Evolutionary conservation across 2,329 filamentous ascomycete genomes (phyloP).

Genomic region (Ceratocystis alfenasii): DNA sequence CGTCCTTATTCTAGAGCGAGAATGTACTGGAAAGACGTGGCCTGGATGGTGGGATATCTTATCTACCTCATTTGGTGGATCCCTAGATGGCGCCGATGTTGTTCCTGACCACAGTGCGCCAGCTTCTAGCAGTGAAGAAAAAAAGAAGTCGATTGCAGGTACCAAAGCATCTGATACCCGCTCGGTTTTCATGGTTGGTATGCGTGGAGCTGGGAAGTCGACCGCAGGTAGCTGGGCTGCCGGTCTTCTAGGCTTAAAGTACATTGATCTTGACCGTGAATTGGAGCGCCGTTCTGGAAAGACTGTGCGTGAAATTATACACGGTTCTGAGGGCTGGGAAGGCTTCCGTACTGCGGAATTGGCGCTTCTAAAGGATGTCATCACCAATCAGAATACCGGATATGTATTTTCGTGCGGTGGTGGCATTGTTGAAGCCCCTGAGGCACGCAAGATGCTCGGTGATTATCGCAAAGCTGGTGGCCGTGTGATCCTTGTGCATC

Average conservation of each 20-base stretch:
- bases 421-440: constrained; percentile 76
- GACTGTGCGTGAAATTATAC: constrained; percentile 78
- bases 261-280: constrained; percentile 79
- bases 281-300: constrained; percentile 62
- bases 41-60: constrained; percentile 96
- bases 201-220: constrained; percentile 94
- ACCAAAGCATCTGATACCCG: constrained; percentile 29
- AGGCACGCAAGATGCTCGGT: constrained; percentile 62
- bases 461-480: constrained; percentile 66
- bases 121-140: constrained; percentile 13
- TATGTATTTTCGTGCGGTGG: constrained; percentile 89
- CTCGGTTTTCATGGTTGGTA: constrained; percentile 89
- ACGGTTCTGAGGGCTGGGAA: constrained; percentile 62
- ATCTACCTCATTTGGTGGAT: constrained; percentile 40
- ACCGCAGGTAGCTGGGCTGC: constrained; percentile 82
- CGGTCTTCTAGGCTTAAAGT: constrained; percentile 58
- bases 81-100: constrained; percentile 54
- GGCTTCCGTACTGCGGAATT: constrained; percentile 74
- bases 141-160: neutral
- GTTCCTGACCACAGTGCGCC: constrained; percentile 22
- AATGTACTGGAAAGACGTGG: constrained; percentile 96
- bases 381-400: constrained; percentile 61
- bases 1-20: constrained; percentile 72
- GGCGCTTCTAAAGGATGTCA: constrained; percentile 57
- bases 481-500: constrained; percentile 74